Conservation (phyloP, 148 eudicot genomes). For the Rhododendron henanense region DNA sequence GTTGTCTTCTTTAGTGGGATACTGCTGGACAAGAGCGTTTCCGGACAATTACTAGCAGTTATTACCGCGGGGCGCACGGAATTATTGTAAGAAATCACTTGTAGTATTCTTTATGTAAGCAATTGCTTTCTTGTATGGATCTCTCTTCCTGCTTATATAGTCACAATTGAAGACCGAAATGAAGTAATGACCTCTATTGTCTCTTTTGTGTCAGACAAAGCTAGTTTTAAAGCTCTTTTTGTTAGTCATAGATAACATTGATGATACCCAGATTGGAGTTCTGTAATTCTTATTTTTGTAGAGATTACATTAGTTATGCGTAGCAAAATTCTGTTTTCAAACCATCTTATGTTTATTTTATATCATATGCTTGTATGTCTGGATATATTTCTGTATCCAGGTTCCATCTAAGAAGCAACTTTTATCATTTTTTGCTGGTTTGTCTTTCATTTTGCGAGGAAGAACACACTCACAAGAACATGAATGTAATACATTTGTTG, state of each 20-base stretch:
- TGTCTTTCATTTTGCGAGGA: neutral
- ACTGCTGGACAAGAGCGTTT: constrained; percentile 98
- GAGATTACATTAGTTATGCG: neutral
- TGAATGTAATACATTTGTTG: neutral
- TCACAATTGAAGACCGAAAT: neutral
- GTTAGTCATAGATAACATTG: neutral
- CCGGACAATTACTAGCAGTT: constrained; percentile 95
- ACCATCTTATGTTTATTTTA: neutral
- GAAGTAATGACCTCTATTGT: neutral
- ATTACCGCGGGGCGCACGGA: constrained; percentile 97
- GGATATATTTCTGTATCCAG: neutral
- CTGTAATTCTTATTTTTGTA: neutral
- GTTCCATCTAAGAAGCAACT: neutral
- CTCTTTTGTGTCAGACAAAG: neutral
- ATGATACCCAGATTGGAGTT: neutral
- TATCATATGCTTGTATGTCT: neutral
- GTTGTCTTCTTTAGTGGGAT: constrained; percentile 67
- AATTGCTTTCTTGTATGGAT: neutral
- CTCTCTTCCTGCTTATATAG: neutral
- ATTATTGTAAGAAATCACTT: constrained; percentile 60
- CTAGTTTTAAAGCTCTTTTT: neutral
- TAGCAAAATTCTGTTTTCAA: neutral
- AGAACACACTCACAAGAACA: neutral
- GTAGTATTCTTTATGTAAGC: neutral
- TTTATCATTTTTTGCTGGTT: neutral